These are phyloP conservation scores for Didymellaceae sp. DNA, from an alignment of 2,329 filamentous ascomycete genomes.

Conservation along the genomic window DNA sequence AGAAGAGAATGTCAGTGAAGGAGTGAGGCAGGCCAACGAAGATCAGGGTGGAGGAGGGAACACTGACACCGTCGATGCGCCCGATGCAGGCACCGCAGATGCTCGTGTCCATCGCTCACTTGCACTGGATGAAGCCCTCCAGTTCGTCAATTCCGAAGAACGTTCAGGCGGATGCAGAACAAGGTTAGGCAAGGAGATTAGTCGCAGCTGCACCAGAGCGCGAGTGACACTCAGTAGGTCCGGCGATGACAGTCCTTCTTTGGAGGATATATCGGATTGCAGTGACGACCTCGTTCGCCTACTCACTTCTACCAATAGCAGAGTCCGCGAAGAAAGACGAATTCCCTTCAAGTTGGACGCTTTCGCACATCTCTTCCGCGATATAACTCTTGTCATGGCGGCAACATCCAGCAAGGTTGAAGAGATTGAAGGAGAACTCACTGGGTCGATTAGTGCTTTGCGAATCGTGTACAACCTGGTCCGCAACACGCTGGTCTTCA, in stretches of 20 bases:
- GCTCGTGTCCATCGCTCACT: background rate
- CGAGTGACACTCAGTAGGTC: slow-evolving; percentile 5
- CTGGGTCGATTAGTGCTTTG: slow-evolving; percentile 22
- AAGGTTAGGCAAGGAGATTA: slow-evolving; percentile 20
- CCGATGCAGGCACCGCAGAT: background rate
- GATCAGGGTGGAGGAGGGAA: background rate
- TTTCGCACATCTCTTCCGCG: slow-evolving; percentile 35
- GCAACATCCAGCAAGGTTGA: slow-evolving; percentile 25
- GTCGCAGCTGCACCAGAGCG: slow-evolving; percentile 17
- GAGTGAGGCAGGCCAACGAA: background rate
- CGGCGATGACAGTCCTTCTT: background rate
- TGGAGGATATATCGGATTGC: slow-evolving; percentile 17
- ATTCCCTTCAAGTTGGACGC: slow-evolving; percentile 36
- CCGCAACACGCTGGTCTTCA: slow-evolving; percentile 30
- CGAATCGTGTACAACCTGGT: slow-evolving; percentile 26
- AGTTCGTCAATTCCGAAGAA: slow-evolving; percentile 25
- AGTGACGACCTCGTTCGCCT: slow-evolving; percentile 11
- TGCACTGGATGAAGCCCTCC: slow-evolving; percentile 27
- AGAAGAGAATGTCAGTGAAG: background rate
- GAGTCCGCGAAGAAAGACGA: slow-evolving; percentile 8
- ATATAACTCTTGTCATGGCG: slow-evolving; percentile 24
- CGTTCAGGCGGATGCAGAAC: slow-evolving; percentile 30
- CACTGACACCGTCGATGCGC: background rate
- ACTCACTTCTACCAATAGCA: slow-evolving; percentile 9
- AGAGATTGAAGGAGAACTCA: slow-evolving; percentile 7